Evolutionary conservation across 2,329 filamentous ascomycete species (phyloP).

Genomic region (Fusarium succisae): DNA sequence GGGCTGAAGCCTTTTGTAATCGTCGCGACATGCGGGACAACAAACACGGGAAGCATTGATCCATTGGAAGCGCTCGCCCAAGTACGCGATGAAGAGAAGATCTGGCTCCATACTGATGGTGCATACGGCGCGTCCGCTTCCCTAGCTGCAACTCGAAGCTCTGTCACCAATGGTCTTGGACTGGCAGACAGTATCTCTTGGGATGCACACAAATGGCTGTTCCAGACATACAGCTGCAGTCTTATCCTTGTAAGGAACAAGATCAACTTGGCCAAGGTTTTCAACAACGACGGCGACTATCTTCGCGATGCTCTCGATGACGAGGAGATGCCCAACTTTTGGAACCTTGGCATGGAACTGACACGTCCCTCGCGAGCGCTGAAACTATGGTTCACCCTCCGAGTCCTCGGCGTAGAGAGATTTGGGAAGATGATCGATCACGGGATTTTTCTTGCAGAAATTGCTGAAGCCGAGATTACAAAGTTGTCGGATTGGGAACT

Average conservation of each 20-base stretch:
- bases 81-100: background rate
- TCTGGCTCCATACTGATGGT: conserved; percentile 19
- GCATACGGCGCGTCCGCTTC: conserved; percentile 14
- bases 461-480: background rate
- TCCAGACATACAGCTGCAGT: conserved; percentile 17
- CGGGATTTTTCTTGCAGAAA: background rate
- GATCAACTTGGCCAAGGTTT: background rate
- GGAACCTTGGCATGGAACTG: conserved; percentile 12
- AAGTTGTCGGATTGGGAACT: background rate
- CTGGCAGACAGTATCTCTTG: conserved; percentile 19
- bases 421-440: conserved; percentile 2
- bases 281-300: conserved; percentile 11
- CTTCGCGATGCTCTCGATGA: conserved; percentile 13
- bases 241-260: background rate
- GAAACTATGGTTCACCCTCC: conserved; percentile 10
- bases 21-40: conserved; percentile 3
- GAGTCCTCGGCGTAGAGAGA: conserved; percentile 1
- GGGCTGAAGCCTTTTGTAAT: conserved; percentile 8
- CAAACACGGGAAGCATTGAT: conserved; percentile 9
- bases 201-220: conserved; percentile 17
- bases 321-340: conserved; percentile 16
- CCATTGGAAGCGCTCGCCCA: background rate
- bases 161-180: background rate
- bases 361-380: conserved; percentile 5
- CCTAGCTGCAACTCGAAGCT: background rate